Base-by-base conservation (phyloP, 2,329 filamentous ascomycete genomes). In the Fusarium tricinctum region DNA sequence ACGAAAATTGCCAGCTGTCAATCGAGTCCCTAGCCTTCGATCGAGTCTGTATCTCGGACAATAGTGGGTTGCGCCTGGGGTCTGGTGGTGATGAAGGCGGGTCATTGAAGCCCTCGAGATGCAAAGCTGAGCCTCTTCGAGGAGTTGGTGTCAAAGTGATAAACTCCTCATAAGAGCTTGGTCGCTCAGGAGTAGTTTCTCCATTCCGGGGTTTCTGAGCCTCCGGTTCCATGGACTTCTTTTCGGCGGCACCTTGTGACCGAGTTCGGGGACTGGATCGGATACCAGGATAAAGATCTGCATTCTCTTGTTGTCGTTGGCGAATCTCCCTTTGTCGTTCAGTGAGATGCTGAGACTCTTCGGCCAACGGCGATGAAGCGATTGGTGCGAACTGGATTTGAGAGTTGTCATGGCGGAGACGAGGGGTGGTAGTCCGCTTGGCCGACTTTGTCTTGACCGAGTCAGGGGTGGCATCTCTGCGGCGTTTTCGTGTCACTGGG, bases 251-350 rank as follows among this genome's bases (percentile, higher is more conserved):
- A 12, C 66, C 71, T 22, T 69, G 71, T 28, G 74, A 74, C 20
- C 69, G 63, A 39, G 38, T 70, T 67, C 32, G 66, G 6, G 74
- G 71, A 65, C 85, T 90, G 2, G 89, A 90, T 30, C 84, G 83
- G 26, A 94, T 83, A 20, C 90, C 87, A 1, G 91, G 84, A 70
- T 94, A 95, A 65, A 95, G 82, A 1, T 84, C 84, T 17, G 87
- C 86, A 23, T 86, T 86, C 66, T 91, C 88, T 45, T 85, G 85
- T 75, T 97, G 93, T 49, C 91, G 85, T 71, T 92, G 89, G 45
- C 89, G 87, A 42, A 95, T 88, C 72, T 97, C 93, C 73, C 86
- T 90, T 76, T 97, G 93, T 43, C 89, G 87, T 35, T 94, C 92
- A 0, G 93, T 97, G 48, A 97, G 81, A 19, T 89, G 79, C 71